Evolutionary conservation across 2,329 filamentous ascomycete species (phyloP), one percentile per base, ranked within the genome.

Genomic region (Alternaria angustiovoidea): DNA sequence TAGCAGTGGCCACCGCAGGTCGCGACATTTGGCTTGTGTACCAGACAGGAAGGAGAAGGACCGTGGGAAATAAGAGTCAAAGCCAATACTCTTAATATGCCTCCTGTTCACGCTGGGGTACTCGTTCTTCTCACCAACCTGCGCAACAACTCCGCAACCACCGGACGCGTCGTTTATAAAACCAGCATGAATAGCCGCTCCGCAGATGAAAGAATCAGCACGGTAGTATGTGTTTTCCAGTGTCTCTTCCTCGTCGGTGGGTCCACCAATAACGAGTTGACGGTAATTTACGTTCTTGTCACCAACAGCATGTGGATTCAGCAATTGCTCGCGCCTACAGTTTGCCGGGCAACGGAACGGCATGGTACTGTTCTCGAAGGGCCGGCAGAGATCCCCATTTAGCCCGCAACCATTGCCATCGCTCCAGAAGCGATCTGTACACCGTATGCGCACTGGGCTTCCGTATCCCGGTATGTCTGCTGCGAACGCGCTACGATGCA

Each of bases 31-130:
- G 69, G 92, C 91, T 14, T 85, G 79, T 7, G 93, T 84, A 32
- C 85, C 85, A 5, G 83, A 78, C 5, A 91, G 80, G 68, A 99
- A 98, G 18, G 87, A 87, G 76, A 92, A 97, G 0, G 93, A 90
- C 30, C 92, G 89, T 1, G 95, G 95, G 71, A 99, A 99, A 66
- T 92, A 93, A 0, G 93, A 94, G 63, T 93, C 87, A 74, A 99
- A 99, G 5, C 80, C 85, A 54, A 92, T 83, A 64, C 93, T 96
- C 28, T 82, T 80, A 64, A 98, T 93, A 53, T 90, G 92, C 71
- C 96, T 84, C n/a, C 84, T 84, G 48, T 86, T 85, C 9, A 89
- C 88, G 42, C 86, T 84, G 42, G 84, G 79, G 73, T 89, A 97
- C 49, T 85, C 81, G 55, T 84, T 81, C 57, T 88, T 86, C 55